Conservation (phyloP, 148 eudicot genomes). For the Amaranthus cruentus region DNA sequence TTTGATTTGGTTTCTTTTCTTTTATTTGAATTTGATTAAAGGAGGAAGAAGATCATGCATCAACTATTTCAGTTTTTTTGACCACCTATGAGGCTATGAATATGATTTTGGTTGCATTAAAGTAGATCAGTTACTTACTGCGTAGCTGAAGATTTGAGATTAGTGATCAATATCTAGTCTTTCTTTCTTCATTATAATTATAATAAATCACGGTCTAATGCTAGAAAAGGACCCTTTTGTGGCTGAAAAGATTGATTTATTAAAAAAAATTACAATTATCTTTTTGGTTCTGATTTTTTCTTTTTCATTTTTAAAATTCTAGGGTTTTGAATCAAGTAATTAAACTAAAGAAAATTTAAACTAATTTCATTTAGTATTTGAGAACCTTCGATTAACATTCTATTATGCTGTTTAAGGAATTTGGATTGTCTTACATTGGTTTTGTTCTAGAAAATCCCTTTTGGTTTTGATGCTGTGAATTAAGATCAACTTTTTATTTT, state of each 20-base stretch:
- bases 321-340: too few species aligned
- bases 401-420: neutral
- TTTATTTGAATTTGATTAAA: neutral
- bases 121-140: too few species aligned
- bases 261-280: neutral
- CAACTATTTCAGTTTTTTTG: neutral
- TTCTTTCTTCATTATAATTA: neutral
- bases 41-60: neutral
- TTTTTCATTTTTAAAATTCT: too few species aligned
- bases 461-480: too few species aligned
- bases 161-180: neutral
- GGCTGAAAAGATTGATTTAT: neutral
- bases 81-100: neutral
- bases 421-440: neutral
- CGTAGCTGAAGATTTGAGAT: neutral
- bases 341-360: too few species aligned
- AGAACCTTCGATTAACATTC: neutral
- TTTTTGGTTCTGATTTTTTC: neutral
- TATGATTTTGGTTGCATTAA: neutral
- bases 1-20: neutral
- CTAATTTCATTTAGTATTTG: too few species aligned
- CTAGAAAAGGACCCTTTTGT: neutral
- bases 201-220: neutral
- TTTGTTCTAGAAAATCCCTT: neutral
- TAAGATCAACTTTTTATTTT: too few species aligned